A percentile compares a stretch with the other conserved stretches of the same genome.
Evolutionary conservation across 192 early-diverging fungal species (phyloP).

Genomic region (Backusella liffmaniae): DNA sequence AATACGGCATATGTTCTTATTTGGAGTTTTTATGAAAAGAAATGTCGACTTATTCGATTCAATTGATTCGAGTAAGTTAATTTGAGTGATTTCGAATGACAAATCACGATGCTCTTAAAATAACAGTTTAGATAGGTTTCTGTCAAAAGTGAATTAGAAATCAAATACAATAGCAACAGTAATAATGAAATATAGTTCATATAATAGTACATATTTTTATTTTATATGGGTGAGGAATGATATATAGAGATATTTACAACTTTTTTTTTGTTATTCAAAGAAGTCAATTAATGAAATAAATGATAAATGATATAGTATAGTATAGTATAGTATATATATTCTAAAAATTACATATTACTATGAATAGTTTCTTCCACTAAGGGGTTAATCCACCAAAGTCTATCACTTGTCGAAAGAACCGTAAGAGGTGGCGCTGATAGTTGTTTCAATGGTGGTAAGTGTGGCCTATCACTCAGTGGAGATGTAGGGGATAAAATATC

Average conservation of each 20-base stretch:
- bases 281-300: constrained; percentile 1
- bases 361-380: constrained; percentile 5
- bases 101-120: not conserved
- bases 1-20: not conserved
- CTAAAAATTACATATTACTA: not conserved
- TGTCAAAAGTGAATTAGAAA: not conserved
- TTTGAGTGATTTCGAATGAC: not conserved
- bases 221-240: not conserved
- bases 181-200: not conserved
- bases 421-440: not conserved
- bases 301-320: not conserved
- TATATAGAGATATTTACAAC: not conserved
- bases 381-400: constrained; percentile 12
- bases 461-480: not conserved
- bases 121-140: not conserved
- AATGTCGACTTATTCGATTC: not conserved
- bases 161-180: not conserved
- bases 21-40: not conserved
- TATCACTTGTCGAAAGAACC: not conserved
- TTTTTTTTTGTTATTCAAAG: not conserved
- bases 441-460: not conserved
- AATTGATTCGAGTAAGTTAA: not conserved
- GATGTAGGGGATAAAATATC: not conserved
- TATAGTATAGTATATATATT: not conserved
- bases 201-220: not conserved